A percentile compares a stretch with the other conserved stretches of the same genome.
Evolutionary conservation across 176 grass and related monocot species (phyloP).

Genomic region (Metroxylon sagu): DNA sequence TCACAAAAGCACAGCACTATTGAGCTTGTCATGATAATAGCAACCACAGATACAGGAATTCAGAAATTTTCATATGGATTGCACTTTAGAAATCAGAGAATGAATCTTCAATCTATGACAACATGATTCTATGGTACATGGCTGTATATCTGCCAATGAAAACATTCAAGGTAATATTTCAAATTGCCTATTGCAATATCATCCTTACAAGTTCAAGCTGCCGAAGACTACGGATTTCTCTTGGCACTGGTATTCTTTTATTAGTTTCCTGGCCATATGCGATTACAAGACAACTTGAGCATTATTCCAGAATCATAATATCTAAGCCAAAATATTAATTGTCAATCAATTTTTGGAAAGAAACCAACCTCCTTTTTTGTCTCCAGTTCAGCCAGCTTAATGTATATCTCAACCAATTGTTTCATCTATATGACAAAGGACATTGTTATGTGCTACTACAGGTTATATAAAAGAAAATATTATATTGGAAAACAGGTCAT

Average conservation of each 20-base stretch:
- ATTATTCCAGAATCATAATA: not conserved
- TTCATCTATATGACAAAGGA: conserved; percentile 67
- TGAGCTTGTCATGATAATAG: no score
- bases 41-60: no score
- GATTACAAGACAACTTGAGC: conserved; percentile 1
- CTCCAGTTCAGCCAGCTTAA: conserved; percentile 94
- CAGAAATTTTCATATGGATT: no score
- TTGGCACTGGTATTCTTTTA: conserved; percentile 70
- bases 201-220: conserved; percentile 84
- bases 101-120: no score
- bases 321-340: not conserved
- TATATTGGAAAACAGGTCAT: conserved; percentile 6
- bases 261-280: conserved; percentile 59
- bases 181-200: not conserved
- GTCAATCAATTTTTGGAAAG: not conserved
- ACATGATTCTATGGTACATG: no score
- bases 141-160: no score
- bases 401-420: conserved; percentile 96
- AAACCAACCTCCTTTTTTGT: conserved; percentile 78
- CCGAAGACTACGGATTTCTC: conserved; percentile 63
- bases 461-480: not conserved
- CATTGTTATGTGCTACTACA: not conserved
- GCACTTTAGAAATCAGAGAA: no score
- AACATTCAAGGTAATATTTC: no score
- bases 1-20: no score